phyloP scores from a whole-genome alignment of 129 eudicot genomes.

The Cynara cardunculus region DNA sequence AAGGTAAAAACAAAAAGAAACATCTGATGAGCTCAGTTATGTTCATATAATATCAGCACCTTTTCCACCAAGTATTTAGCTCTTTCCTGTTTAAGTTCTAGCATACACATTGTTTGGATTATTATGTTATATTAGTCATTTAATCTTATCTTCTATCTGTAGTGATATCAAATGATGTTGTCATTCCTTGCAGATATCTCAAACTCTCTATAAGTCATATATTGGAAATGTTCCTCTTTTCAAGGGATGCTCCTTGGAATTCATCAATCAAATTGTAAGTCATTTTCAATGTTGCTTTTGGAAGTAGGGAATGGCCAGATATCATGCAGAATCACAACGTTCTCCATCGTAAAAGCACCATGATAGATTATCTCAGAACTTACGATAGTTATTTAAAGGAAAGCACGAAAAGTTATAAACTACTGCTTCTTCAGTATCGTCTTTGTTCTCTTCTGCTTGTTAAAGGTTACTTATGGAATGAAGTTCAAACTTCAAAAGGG shows the following conservation, averaged over 20 bases:
- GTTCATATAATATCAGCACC: neutral
- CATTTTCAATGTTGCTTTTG: neutral
- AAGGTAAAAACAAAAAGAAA: constrained; percentile 44
- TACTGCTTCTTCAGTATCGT: neutral
- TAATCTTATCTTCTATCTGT: neutral
- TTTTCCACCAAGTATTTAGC: neutral
- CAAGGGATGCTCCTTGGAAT: constrained; percentile 78
- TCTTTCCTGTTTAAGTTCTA: neutral
- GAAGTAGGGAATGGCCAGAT: neutral
- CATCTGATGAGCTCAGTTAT: neutral
- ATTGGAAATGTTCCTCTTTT: constrained; percentile 67
- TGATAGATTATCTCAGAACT: neutral
- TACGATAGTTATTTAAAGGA: neutral
- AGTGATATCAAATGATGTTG: neutral
- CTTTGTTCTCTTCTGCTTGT: neutral
- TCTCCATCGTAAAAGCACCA: neutral
- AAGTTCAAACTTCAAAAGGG: neutral
- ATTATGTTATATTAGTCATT: neutral
- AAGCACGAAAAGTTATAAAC: neutral
- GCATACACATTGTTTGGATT: neutral
- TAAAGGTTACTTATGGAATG: neutral
- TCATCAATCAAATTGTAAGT: constrained; percentile 92
- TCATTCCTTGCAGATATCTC: constrained; percentile 70
- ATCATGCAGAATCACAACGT: neutral
- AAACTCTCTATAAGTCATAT: constrained; percentile 57